Evolutionary conservation across 1,284 basidiomycete species (phyloP).

Genomic region (Puccinia hordei): DNA sequence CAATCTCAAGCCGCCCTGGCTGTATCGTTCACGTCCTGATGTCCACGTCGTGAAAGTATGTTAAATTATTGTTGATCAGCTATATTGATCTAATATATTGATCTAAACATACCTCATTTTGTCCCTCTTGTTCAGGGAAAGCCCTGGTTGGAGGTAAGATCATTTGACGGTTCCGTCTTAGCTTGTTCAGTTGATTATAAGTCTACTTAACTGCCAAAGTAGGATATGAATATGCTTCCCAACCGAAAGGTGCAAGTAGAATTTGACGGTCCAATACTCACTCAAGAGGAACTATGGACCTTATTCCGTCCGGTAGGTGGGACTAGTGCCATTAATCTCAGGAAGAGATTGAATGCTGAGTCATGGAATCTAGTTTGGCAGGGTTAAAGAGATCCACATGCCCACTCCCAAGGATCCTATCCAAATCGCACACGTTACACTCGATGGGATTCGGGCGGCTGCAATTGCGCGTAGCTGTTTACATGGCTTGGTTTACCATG

Average conservation of each 20-base stretch:
- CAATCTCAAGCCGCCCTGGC: conserved; percentile 18
- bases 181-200: not conserved
- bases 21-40: not conserved
- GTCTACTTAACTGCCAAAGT: conserved; percentile 27
- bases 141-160: conserved; percentile 17
- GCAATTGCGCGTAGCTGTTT: conserved; percentile 81
- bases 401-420: conserved; percentile 27
- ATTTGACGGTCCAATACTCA: conserved; percentile 82
- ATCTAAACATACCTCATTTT: not conserved
- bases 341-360: conserved; percentile 42
- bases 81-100: not conserved
- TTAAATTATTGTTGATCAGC: not conserved
- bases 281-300: conserved; percentile 73
- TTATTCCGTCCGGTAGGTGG: conserved; percentile 68
- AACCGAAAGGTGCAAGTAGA: conserved; percentile 72
- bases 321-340: conserved; percentile 61
- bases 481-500: conserved; percentile 68
- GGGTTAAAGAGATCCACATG: conserved; percentile 39
- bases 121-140: not conserved
- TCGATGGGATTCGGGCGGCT: conserved; percentile 66
- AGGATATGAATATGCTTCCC: conserved; percentile 83
- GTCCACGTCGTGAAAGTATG: conserved; percentile 6
- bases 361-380: conserved; percentile 41
- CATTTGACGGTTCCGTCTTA: not conserved
- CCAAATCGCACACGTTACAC: conserved; percentile 53